phyloP scores from a whole-genome alignment of 2,329 filamentous ascomycete species.

The Microsporum canis region DNA sequence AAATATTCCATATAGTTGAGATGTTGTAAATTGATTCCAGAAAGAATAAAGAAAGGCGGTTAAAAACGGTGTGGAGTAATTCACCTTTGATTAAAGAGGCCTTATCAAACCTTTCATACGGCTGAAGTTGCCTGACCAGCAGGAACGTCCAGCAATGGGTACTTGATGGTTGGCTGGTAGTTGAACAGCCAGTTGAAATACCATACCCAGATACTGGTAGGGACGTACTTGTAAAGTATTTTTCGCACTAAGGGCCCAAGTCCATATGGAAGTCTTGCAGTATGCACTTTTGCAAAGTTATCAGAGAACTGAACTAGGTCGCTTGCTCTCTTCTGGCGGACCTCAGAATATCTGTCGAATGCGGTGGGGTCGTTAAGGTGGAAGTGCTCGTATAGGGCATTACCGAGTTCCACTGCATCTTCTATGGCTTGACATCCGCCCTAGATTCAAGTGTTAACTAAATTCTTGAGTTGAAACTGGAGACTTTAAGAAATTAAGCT shows the following conservation, averaged over 20 bases:
- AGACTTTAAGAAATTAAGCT: neutral
- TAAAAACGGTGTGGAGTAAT: too few relatives aligned
- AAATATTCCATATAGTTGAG: too few relatives aligned
- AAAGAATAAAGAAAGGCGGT: too few relatives aligned
- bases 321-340: conserved; percentile 7
- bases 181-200: conserved; percentile 8
- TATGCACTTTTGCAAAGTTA: conserved; percentile 9
- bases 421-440: conserved; percentile 11
- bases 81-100: too few relatives aligned
- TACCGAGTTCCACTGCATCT: conserved; percentile 9
- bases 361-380: conserved; percentile 4
- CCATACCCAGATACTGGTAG: conserved; percentile 8
- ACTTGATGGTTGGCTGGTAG: conserved; percentile 9
- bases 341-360: conserved; percentile 6
- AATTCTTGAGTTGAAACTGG: neutral
- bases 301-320: conserved; percentile 8
- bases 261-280: conserved; percentile 7
- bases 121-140: neutral
- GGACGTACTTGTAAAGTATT: conserved; percentile 7
- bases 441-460: neutral
- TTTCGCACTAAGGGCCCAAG: conserved; percentile 8
- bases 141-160: neutral
- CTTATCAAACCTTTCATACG: neutral
- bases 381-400: conserved; percentile 8
- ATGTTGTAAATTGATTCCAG: too few relatives aligned